Conservation (phyloP, 2,329 filamentous ascomycete species). For the Ophiocordyceps camponoti-rufipedis region DNA sequence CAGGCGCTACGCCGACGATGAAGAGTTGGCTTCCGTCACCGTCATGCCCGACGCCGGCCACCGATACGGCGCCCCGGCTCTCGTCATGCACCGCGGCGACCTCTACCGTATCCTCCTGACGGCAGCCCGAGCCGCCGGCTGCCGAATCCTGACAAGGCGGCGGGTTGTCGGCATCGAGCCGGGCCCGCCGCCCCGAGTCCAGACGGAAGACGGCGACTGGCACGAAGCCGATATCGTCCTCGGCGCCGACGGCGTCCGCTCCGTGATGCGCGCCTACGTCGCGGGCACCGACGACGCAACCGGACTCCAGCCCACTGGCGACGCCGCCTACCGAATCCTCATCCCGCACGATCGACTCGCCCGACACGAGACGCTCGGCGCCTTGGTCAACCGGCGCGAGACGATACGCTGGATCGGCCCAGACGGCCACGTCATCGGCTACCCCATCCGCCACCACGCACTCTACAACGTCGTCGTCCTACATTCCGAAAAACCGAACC, state of each 20-base stretch:
- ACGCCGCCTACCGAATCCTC: slow-evolving; percentile 35
- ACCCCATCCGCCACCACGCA: slow-evolving; percentile 41
- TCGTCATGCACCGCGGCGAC: slow-evolving; percentile 10
- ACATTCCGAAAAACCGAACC: slow-evolving; percentile 38
- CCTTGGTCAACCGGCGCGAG: slow-evolving; percentile 34
- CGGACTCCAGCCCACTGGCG: slow-evolving; percentile 26
- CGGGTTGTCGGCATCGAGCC: slow-evolving; percentile 9
- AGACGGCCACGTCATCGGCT: slow-evolving; percentile 49
- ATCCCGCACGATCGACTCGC: slow-evolving; percentile 39
- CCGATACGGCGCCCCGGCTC: slow-evolving; percentile 8
- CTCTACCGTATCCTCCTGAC: slow-evolving; percentile 7
- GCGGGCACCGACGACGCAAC: slow-evolving; percentile 32
- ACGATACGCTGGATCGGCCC: slow-evolving; percentile 49
- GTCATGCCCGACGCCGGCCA: slow-evolving; percentile 5
- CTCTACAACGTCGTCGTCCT: slow-evolving; percentile 50
- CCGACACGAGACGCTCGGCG: slow-evolving; percentile 45
- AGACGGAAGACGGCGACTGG: slow-evolving; percentile 11
- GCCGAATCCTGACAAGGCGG: slow-evolving; percentile 26
- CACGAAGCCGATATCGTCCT: slow-evolving; percentile 30
- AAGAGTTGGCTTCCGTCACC: slow-evolving; percentile 7
- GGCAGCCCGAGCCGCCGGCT: slow-evolving; percentile 6
- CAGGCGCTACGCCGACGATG: slow-evolving; percentile 8
- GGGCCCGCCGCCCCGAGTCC: slow-evolving; percentile 7
- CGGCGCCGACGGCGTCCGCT: slow-evolving; percentile 36
- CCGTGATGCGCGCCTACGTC: slow-evolving; percentile 26